phyloP scores from a whole-genome alignment of 129 eudicot species.

The Lactuca saligna region DNA sequence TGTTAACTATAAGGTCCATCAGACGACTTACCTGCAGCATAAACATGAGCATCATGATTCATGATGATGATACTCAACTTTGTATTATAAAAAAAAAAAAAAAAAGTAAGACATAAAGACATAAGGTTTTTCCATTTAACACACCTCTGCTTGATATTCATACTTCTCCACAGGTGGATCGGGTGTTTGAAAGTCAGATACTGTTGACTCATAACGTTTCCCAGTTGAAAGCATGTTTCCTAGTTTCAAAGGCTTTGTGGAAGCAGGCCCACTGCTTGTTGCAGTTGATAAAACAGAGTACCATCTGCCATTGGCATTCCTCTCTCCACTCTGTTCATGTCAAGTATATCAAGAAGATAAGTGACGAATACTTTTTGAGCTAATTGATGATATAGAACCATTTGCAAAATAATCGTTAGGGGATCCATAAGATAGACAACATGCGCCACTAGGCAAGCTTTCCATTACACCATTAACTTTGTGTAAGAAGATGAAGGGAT shows the following conservation, averaged over 20 bases:
- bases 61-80: background rate
- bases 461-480: background rate
- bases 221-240: conserved; percentile 39
- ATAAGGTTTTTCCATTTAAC: background rate
- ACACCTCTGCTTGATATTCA: conserved; percentile 99
- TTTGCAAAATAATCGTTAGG: background rate
- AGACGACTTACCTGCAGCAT: conserved; percentile 81
- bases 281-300: conserved; percentile 46
- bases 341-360: conserved; percentile 8
- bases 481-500: background rate
- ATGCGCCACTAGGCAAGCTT: conserved; percentile 1
- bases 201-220: conserved; percentile 64
- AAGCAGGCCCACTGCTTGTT: conserved; percentile 28
- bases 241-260: conserved; percentile 29
- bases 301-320: conserved; percentile 48
- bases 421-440: conserved; percentile 1
- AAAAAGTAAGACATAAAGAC: background rate
- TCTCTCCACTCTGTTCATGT: conserved; percentile 50
- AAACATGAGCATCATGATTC: background rate
- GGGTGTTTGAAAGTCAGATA: conserved; percentile 61
- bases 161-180: conserved; percentile 64
- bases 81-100: background rate
- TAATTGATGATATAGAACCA: background rate
- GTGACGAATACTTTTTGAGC: background rate
- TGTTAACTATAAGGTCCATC: conserved; percentile 96